These are phyloP conservation scores for Colletotrichum sojae DNA, from an alignment of 2,329 filamentous ascomycete species.

Conservation along the genomic window DNA sequence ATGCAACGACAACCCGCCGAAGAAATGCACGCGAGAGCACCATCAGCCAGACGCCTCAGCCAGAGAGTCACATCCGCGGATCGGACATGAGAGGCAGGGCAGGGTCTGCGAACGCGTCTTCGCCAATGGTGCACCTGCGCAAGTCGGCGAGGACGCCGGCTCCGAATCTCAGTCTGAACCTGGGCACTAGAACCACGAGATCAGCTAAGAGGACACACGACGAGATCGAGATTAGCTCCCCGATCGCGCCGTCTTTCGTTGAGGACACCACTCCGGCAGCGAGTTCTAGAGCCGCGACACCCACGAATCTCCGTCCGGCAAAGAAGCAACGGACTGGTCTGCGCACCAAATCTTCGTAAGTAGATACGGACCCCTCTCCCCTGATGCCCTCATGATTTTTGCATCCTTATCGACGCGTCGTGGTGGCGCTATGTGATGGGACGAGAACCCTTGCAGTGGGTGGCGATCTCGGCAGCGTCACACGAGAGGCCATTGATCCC, in stretches of 20 bases:
- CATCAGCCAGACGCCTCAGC: slow-evolving; percentile 49
- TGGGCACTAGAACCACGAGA: slow-evolving; percentile 59
- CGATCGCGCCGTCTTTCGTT: slow-evolving; percentile 64
- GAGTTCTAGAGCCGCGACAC: slow-evolving; percentile 73
- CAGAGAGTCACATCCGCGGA: slow-evolving; percentile 57
- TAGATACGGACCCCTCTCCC: slow-evolving; percentile 46
- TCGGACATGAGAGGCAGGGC: slow-evolving; percentile 37
- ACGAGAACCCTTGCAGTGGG: slow-evolving; percentile 9
- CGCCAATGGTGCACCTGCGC: slow-evolving; percentile 36
- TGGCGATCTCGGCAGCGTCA: slow-evolving; percentile 25
- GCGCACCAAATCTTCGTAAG: slow-evolving; percentile 79
- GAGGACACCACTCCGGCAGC: slow-evolving; percentile 62
- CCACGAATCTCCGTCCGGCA: slow-evolving; percentile 66
- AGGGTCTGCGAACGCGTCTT: slow-evolving; percentile 49
- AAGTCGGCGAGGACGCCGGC: slow-evolving; percentile 35
- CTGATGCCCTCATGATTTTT: slow-evolving; percentile 15
- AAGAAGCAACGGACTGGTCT: slow-evolving; percentile 74
- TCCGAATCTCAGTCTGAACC: slow-evolving; percentile 25
- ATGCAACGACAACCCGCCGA: slow-evolving; percentile 52
- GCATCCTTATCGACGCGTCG: neutral
- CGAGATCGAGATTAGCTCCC: slow-evolving; percentile 68
- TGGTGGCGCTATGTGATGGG: slow-evolving; percentile 27
- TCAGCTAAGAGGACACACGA: slow-evolving; percentile 69
- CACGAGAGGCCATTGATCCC: slow-evolving; percentile 25
- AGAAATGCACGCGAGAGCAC: slow-evolving; percentile 57